Evolutionary conservation across 192 early-diverging fungal genomes (phyloP).

Genomic region (Gaertneriomyces semiglobifer): DNA sequence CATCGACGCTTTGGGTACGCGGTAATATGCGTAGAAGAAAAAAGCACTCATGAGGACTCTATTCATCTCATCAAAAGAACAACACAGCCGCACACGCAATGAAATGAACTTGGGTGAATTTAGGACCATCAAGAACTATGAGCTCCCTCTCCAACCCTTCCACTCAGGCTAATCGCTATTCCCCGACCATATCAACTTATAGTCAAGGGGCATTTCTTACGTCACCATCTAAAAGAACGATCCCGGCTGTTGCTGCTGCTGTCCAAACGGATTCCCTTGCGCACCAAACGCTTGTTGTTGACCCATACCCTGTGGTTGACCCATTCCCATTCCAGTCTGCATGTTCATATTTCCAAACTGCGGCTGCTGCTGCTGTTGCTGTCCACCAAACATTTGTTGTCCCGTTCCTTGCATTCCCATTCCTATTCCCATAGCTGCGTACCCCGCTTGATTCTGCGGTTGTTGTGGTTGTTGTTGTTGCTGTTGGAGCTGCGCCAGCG

Average conservation of each 20-base stretch:
- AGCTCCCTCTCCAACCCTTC: no score
- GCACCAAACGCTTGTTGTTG: slow-evolving; percentile 19
- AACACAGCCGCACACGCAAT: no score
- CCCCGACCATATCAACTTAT: no score
- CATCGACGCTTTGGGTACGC: no score
- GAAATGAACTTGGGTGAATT: no score
- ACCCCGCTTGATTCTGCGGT: slow-evolving; percentile 5
- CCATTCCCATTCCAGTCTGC: slow-evolving; percentile 6
- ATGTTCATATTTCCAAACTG: slow-evolving; percentile 18
- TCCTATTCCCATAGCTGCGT: slow-evolving; percentile 4
- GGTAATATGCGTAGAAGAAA: no score
- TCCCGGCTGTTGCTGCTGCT: slow-evolving; percentile 4
- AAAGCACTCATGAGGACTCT: no score
- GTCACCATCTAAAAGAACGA: background rate
- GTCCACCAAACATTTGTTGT: slow-evolving; percentile 28
- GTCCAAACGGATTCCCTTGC: slow-evolving; percentile 18
- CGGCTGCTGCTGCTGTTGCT: slow-evolving; percentile 24
- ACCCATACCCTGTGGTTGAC: background rate
- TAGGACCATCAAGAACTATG: no score
- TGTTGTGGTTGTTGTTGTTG: slow-evolving; percentile 23
- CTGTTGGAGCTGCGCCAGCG: slow-evolving; percentile 26
- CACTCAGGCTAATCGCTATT: no score
- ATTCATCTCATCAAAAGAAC: no score
- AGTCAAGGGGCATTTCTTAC: no score
- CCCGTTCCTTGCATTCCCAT: slow-evolving; percentile 11